Evolutionary conservation across 2,329 filamentous ascomycete species (phyloP).

Genomic region (Simplicillium aogashimaense): DNA sequence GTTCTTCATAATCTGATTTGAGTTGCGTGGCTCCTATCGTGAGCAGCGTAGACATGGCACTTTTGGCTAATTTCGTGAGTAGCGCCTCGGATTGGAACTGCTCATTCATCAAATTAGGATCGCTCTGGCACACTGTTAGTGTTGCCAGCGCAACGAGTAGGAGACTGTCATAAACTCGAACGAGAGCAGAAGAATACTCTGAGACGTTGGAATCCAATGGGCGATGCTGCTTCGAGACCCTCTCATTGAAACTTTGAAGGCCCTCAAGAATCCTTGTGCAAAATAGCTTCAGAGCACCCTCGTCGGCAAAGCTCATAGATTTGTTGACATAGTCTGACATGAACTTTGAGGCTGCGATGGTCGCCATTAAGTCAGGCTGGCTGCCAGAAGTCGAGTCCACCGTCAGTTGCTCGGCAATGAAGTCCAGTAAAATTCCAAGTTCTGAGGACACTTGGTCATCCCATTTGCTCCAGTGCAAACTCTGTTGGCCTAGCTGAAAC

Average conservation of each 20-base stretch:
- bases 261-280: constrained; percentile 32
- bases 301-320: constrained; percentile 27
- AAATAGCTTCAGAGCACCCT: constrained; percentile 28
- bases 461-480: constrained; percentile 47
- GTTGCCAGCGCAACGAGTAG: constrained; percentile 22
- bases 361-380: constrained; percentile 8
- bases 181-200: constrained; percentile 7
- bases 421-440: constrained; percentile 51
- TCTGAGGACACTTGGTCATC: constrained; percentile 50
- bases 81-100: constrained; percentile 37
- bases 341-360: constrained; percentile 29
- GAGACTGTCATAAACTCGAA: constrained; percentile 18
- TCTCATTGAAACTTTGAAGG: constrained; percentile 27
- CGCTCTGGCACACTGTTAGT: constrained; percentile 32
- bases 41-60: constrained; percentile 29
- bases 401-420: constrained; percentile 37
- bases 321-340: constrained; percentile 36
- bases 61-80: constrained; percentile 30
- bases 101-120: constrained; percentile 19
- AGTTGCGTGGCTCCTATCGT: constrained; percentile 31
- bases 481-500: constrained; percentile 37
- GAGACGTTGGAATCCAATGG: constrained; percentile 1
- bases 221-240: constrained; percentile 11
- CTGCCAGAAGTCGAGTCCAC: constrained; percentile 1
- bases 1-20: constrained; percentile 33